Evolutionary conservation across 2,329 filamentous ascomycete genomes (phyloP).

Genomic region (Capronia epimyces): DNA sequence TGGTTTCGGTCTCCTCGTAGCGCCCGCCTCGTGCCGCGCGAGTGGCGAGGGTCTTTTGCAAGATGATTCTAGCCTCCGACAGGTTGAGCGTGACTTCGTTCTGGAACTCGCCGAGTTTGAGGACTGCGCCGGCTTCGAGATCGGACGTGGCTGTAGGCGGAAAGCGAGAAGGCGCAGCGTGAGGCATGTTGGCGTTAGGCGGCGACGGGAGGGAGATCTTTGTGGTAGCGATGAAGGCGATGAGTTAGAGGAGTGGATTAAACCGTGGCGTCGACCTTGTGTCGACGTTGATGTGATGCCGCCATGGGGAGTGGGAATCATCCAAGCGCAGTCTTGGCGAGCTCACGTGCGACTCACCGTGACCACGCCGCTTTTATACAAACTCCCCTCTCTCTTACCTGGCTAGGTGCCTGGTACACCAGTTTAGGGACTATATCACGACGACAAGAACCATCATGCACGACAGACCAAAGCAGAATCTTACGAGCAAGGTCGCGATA

Average conservation of each 20-base stretch:
- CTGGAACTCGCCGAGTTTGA: constrained; percentile 90
- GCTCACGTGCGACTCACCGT: too few relatives aligned
- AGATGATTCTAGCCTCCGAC: constrained; percentile 84
- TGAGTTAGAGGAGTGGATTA: background rate
- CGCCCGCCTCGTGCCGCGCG: constrained; percentile 37
- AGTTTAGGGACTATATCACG: too few relatives aligned
- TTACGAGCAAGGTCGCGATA: too few relatives aligned
- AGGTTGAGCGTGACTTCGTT: constrained; percentile 86
- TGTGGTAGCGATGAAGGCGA: background rate
- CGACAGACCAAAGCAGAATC: too few relatives aligned
- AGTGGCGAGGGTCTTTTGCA: constrained; percentile 80
- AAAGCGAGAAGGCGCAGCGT: constrained; percentile 27
- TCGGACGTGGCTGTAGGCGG: constrained; percentile 57
- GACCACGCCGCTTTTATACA: too few relatives aligned
- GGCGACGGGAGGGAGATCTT: constrained; percentile 15
- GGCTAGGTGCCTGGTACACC: too few relatives aligned
- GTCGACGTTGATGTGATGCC: background rate
- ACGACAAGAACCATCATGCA: too few relatives aligned
- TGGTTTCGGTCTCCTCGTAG: constrained; percentile 46
- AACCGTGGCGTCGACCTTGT: background rate
- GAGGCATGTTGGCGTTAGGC: constrained; percentile 15
- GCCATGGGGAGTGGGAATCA: background rate
- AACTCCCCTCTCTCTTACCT: too few relatives aligned
- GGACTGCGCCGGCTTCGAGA: constrained; percentile 74
- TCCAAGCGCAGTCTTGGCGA: too few relatives aligned